phyloP scores from a whole-genome alignment of 2,329 filamentous ascomycete species.

The Colletotrichum euphorbiae region DNA sequence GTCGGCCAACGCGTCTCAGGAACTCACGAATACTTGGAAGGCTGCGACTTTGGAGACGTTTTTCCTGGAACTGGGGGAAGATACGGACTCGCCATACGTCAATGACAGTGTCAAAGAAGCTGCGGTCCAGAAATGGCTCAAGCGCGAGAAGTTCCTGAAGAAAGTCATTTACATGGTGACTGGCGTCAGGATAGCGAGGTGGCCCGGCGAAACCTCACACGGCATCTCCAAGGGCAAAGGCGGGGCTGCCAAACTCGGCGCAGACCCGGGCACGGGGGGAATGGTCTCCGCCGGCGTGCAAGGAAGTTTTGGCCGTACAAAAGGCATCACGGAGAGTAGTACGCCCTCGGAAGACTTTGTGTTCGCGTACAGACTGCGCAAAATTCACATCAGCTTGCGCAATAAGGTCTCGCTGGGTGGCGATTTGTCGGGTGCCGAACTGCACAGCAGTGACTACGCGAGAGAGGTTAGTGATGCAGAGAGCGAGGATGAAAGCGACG shows the following conservation, averaged over 20 bases:
- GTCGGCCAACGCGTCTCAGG: neutral
- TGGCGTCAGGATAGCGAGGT: constrained; percentile 9
- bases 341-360: constrained; percentile 14
- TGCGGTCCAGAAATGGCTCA: constrained; percentile 4
- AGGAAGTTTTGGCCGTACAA: neutral
- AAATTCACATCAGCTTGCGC: constrained; percentile 4
- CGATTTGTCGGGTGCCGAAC: neutral
- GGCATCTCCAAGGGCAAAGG: neutral
- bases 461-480: neutral
- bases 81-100: constrained; percentile 5
- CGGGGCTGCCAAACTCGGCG: neutral
- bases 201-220: neutral
- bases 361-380: constrained; percentile 23
- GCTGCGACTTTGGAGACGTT: constrained; percentile 11
- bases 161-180: constrained; percentile 16
- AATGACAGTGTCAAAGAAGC: neutral
- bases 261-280: constrained; percentile 7
- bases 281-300: neutral
- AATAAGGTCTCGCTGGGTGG: constrained; percentile 5
- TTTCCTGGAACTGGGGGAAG: constrained; percentile 10
- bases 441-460: constrained; percentile 3
- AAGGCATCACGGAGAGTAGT: neutral
- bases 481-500: neutral
- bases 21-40: constrained; percentile 4
- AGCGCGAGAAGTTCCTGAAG: neutral